A percentile compares a stretch with the other conserved stretches of the same genome.
Conservation (phyloP, 768 basidiomycete genomes). For the Auricularia cornea region DNA sequence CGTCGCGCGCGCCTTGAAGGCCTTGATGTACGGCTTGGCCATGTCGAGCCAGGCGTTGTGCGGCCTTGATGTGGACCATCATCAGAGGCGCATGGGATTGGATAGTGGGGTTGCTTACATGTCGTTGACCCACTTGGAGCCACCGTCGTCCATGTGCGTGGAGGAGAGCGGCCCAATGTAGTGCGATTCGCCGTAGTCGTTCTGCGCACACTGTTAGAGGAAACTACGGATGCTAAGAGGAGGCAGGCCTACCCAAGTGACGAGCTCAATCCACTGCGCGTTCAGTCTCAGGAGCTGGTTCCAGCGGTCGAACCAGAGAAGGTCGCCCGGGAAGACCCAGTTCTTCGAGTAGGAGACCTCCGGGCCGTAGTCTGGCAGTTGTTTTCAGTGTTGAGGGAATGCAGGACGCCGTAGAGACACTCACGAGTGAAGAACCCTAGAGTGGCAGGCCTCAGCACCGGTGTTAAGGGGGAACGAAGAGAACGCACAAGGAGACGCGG, state of each 20-base stretch:
- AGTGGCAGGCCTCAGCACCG: no score
- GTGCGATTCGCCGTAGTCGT: conserved; percentile 1
- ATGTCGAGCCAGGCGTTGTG: conserved; percentile 1
- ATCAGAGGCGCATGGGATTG: neutral
- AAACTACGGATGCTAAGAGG: neutral
- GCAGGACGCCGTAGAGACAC: neutral
- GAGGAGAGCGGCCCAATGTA: neutral
- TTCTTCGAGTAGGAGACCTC: neutral
- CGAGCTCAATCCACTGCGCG: neutral
- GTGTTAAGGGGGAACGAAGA: no score
- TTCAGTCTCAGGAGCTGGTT: neutral
- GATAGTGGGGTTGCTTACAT: no score
- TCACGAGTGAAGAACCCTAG: neutral
- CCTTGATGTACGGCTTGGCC: neutral
- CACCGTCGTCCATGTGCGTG: neutral
- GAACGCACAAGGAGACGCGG: neutral
- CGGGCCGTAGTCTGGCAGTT: neutral
- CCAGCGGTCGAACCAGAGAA: neutral
- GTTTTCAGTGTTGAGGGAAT: neutral
- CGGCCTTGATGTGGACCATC: neutral
- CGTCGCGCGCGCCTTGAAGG: neutral
- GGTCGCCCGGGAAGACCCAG: neutral
- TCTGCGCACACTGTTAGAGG: neutral
- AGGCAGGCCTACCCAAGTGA: neutral
- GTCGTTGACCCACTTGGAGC: conserved; percentile 1